Evolutionary conservation across 2,329 filamentous ascomycete genomes (phyloP), one percentile per base, ranked within the genome.

Genomic region (Diaporthe sp.): DNA sequence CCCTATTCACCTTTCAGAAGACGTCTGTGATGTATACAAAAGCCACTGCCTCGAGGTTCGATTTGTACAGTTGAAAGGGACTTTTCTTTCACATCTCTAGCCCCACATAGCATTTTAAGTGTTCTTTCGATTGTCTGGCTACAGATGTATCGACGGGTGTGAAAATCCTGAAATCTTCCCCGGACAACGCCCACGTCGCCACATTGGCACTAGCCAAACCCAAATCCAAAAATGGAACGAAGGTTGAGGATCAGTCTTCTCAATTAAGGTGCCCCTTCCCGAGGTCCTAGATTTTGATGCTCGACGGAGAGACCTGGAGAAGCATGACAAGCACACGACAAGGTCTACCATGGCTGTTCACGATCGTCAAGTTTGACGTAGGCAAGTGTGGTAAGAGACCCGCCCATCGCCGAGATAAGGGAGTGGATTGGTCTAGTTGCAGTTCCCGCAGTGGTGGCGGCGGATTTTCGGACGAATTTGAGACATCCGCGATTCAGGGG

Each of bases 401-500:
- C 70, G 57, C 70, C 50, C 13, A 38, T 35, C 57, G n/a, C 33
- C 70, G 70, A 64, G 70, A 72, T 72, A 72, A 72, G 57, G 60
- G 50, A 64, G 70, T 72, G 70, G 57, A 54, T 72, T 42, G 57
- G 58, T 33, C 17, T 45, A 19, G 13, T 22, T 28, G 22, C 38
- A 45, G 47, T 30, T 68, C 64, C 64, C 45, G 33, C 25, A 33
- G 28, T 68, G 30, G 15, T 40, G 28, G 28, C 57, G 57, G 54
- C 40, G 54, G 35, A 64, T 54, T 40, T 55, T 72, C 70, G 70
- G 70, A 52, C 47, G 70, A 64, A 50, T n/a, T 64, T 42, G 57
- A 72, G 45, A 72, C 57, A 28, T 33, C n/a, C 57, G 50, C 70
- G 70, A 72, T 52, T 72, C 70, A 72, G 57, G 70, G 47, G 57